Percentiles rank a stretch among this genome's conserved stretches.
Evolutionary conservation across 192 early-diverging fungal species (phyloP).

Genomic region (Gonapodya sp.): DNA sequence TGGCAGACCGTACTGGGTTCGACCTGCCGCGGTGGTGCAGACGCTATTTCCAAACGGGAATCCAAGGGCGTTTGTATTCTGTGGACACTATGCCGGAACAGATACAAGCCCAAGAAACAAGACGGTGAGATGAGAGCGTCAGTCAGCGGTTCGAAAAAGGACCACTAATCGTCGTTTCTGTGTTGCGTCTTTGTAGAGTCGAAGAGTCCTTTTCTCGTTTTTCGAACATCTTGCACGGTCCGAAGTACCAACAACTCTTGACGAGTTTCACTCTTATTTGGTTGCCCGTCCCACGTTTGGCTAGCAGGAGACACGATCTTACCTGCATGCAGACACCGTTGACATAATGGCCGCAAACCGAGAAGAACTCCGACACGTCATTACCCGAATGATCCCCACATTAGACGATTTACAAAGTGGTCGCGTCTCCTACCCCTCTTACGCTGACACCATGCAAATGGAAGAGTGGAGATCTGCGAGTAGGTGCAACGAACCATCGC

Average conservation of each 20-base stretch:
- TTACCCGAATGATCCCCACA: neutral
- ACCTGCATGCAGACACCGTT: too few relatives aligned
- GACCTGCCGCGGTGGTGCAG: neutral
- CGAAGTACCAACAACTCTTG: neutral
- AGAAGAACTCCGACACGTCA: neutral
- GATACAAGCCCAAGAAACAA: neutral
- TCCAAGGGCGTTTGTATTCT: neutral
- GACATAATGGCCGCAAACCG: neutral
- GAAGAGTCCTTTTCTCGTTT: neutral
- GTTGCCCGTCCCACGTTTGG: too few relatives aligned
- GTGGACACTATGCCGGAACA: neutral
- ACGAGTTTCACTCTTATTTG: neutral
- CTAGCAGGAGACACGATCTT: too few relatives aligned
- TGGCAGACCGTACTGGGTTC: neutral
- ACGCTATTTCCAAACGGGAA: neutral
- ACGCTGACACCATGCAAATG: neutral
- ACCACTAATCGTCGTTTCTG: too few relatives aligned
- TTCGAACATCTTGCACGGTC: neutral
- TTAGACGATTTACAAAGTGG: neutral
- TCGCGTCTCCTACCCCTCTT: neutral
- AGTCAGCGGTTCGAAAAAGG: too few relatives aligned
- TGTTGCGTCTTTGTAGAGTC: too few relatives aligned
- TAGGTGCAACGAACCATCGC: too few relatives aligned
- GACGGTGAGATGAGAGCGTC: neutral
- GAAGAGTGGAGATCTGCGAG: too few relatives aligned